phyloP scores from a whole-genome alignment of 1,284 basidiomycete genomes.

The Amylostereum areolatum region DNA sequence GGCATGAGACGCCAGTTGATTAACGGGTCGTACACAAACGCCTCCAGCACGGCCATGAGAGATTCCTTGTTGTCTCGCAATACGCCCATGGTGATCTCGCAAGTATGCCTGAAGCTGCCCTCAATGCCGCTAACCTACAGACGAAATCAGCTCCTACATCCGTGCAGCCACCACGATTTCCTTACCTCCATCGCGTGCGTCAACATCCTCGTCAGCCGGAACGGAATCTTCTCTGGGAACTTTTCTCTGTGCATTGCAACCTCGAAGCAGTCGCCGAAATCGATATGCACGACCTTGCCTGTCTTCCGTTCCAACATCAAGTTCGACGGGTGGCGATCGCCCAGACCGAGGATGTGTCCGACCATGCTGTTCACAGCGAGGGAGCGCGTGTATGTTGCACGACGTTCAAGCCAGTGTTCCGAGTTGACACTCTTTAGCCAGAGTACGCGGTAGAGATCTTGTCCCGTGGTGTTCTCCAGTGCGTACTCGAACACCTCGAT shows the following conservation, averaged over 20 bases:
- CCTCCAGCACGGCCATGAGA: constrained; percentile 95
- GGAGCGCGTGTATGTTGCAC: constrained; percentile 95
- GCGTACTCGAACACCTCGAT: constrained; percentile 99
- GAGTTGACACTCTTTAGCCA: constrained; percentile 96
- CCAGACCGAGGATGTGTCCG: constrained; percentile 94
- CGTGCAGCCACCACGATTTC: constrained; percentile 11
- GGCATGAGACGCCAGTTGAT: constrained; percentile 87
- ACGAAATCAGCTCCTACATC: neutral
- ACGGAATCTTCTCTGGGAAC: constrained; percentile 98
- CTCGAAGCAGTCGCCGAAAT: constrained; percentile 96
- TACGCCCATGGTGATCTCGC: constrained; percentile 97
- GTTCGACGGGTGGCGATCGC: constrained; percentile 98
- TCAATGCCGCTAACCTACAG: constrained; percentile 90
- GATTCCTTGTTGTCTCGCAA: constrained; percentile 97
- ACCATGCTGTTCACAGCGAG: constrained; percentile 96
- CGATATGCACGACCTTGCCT: constrained; percentile 91
- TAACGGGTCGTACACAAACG: constrained; percentile 86
- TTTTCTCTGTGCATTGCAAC: constrained; percentile 96
- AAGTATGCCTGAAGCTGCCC: constrained; percentile 93
- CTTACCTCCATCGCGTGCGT: constrained; percentile 98
- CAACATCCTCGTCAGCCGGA: constrained; percentile 97
- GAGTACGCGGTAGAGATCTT: constrained; percentile 96
- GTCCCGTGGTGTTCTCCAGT: constrained; percentile 96
- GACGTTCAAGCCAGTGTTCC: constrained; percentile 96
- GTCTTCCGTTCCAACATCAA: constrained; percentile 88